Evolutionary conservation across 495 filamentous ascomycete species (phyloP).

Genomic region (Tuber borchii): DNA sequence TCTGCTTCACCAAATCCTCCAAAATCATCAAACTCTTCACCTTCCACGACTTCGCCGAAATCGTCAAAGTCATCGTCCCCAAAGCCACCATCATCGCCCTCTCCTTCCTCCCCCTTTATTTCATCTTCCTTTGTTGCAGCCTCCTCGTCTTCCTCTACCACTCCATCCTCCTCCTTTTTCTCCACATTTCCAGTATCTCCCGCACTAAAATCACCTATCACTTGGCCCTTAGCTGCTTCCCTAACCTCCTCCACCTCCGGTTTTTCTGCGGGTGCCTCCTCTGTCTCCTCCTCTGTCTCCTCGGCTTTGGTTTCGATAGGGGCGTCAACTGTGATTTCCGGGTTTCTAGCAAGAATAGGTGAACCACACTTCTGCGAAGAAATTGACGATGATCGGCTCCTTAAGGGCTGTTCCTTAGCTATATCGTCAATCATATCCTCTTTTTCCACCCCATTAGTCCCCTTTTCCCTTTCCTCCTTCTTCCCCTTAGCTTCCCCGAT

Average conservation of each 20-base stretch:
- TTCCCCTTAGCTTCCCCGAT: background rate
- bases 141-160: background rate
- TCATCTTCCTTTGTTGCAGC: conserved; percentile 20
- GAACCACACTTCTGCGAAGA: background rate
- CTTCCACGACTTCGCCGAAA: conserved; percentile 43
- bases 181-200: conserved; percentile 42
- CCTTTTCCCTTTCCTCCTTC: background rate
- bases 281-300: background rate
- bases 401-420: background rate
- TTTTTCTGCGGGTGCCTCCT: background rate
- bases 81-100: conserved; percentile 57
- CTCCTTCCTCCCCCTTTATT: conserved; percentile 47
- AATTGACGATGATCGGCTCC: background rate
- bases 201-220: conserved; percentile 33
- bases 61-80: conserved; percentile 61
- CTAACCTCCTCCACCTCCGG: conserved; percentile 21
- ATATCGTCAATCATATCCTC: background rate
- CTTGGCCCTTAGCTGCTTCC: background rate
- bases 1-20: conserved; percentile 77
- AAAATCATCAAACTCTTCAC: conserved; percentile 95
- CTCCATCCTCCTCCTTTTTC: background rate
- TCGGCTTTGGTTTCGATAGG: background rate
- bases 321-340: background rate
- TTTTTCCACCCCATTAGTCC: background rate
- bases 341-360: background rate